phyloP scores from a whole-genome alignment of 768 basidiomycete species.

The Boletus fagicola region DNA sequence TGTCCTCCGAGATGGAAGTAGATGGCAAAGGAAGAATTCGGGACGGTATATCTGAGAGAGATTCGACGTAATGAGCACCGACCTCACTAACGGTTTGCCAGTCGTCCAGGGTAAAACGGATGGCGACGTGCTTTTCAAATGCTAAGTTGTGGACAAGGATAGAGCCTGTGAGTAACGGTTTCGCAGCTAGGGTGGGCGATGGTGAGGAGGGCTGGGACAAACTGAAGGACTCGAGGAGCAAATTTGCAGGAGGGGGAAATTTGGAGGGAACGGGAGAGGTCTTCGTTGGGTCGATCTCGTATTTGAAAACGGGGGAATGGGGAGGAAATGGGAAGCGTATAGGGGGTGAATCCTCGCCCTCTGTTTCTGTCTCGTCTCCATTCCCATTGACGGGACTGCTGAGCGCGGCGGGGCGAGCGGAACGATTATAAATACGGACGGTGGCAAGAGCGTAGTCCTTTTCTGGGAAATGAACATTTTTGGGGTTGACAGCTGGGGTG shows the following conservation, averaged over 20 bases:
- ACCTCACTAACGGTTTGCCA: slow-evolving; percentile 96
- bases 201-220: slow-evolving; percentile 20
- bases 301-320: slow-evolving; percentile 13
- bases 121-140: slow-evolving; percentile 80
- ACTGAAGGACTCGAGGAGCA: slow-evolving; percentile 39
- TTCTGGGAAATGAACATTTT: slow-evolving; percentile 88
- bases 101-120: slow-evolving; percentile 89
- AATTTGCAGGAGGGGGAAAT: slow-evolving; percentile 22
- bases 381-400: slow-evolving; percentile 15
- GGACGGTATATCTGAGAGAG: slow-evolving; percentile 39
- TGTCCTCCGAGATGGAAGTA: background rate
- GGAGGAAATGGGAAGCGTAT: slow-evolving; percentile 28
- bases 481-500: slow-evolving; percentile 54
- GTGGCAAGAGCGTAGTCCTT: slow-evolving; percentile 59
- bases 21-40: slow-evolving; percentile 17
- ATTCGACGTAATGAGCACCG: slow-evolving; percentile 45
- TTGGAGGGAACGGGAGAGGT: slow-evolving; percentile 15
- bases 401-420: slow-evolving; percentile 67
- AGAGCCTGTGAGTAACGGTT: slow-evolving; percentile 60
- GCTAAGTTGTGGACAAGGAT: slow-evolving; percentile 82
- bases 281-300: slow-evolving; percentile 22
- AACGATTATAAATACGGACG: slow-evolving; percentile 60
- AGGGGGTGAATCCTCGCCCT: slow-evolving; percentile 25
- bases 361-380: slow-evolving; percentile 48
- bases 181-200: background rate